phyloP scores from a whole-genome alignment of 1,284 basidiomycete genomes.

The Boletus smithii region DNA sequence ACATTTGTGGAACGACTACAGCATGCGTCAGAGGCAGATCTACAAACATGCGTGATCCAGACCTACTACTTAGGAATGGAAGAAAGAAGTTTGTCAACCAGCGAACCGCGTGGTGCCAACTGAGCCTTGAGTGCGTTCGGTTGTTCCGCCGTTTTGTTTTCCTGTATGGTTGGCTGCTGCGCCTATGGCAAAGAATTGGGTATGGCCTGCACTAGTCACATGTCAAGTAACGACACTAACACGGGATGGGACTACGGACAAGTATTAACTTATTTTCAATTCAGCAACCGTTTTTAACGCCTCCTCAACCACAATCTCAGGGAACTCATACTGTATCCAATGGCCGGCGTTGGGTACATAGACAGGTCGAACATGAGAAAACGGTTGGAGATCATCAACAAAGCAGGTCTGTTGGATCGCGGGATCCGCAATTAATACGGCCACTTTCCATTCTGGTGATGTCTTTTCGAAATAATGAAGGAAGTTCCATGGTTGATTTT shows the following conservation, averaged over 20 bases:
- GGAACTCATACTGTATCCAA: slow-evolving; percentile 19
- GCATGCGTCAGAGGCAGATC: background rate
- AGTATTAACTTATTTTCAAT: slow-evolving; percentile 1
- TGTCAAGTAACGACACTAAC: background rate
- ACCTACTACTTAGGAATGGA: background rate
- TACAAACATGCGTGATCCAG: background rate
- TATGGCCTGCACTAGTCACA: background rate
- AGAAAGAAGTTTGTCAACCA: background rate
- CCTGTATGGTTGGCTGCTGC: background rate
- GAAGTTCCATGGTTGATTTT: slow-evolving; percentile 16
- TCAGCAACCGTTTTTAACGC: slow-evolving; percentile 7
- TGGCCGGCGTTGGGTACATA: slow-evolving; percentile 13
- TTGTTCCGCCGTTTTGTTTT: background rate
- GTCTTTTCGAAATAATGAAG: slow-evolving; percentile 5
- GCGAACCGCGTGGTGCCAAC: background rate
- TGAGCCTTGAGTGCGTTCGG: background rate
- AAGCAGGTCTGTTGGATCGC: slow-evolving; percentile 7
- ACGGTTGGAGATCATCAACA: slow-evolving; percentile 8
- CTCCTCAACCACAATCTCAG: slow-evolving; percentile 13
- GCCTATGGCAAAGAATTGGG: background rate
- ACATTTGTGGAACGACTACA: background rate
- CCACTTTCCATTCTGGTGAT: slow-evolving; percentile 8
- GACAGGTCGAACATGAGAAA: slow-evolving; percentile 10
- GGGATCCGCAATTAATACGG: slow-evolving; percentile 13
- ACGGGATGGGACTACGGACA: background rate